phyloP scores from a whole-genome alignment of 2,329 filamentous ascomycete species.

The Chaetomiaceae sp. region DNA sequence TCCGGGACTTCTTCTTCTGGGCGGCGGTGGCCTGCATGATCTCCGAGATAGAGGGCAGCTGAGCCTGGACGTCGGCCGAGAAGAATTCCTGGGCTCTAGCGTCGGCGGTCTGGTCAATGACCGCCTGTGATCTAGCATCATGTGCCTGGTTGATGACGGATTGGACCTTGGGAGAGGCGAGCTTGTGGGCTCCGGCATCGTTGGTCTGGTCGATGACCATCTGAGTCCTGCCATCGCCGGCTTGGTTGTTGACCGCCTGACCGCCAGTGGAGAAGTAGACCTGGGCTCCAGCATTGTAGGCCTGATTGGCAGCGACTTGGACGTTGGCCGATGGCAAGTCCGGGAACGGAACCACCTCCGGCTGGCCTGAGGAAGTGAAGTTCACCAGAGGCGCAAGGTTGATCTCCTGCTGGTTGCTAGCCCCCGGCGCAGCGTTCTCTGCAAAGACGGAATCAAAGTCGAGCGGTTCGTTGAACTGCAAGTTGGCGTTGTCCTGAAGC shows the following conservation, averaged over 20 bases:
- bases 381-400: not conserved
- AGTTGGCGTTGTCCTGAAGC: not conserved
- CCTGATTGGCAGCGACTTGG: not conserved
- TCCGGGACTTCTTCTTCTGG: constrained; percentile 4
- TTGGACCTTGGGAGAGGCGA: too few relatives aligned
- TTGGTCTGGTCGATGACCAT: too few relatives aligned
- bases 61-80: constrained; percentile 4
- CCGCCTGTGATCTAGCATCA: too few relatives aligned
- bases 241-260: too few relatives aligned
- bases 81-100: constrained; percentile 2
- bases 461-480: not conserved
- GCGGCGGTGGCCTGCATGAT: not conserved
- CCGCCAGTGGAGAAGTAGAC: too few relatives aligned
- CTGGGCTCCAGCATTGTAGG: too few relatives aligned
- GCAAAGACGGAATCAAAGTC: constrained; percentile 8
- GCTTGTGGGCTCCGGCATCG: too few relatives aligned
- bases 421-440: not conserved
- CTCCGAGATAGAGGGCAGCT: constrained; percentile 5
- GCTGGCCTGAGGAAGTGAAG: not conserved
- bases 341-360: not conserved
- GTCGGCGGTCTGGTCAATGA: not conserved
- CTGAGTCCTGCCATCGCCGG: too few relatives aligned
- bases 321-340: not conserved
- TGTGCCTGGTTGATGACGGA: not conserved
- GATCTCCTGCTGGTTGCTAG: not conserved